Evolutionary conservation across 2,329 filamentous ascomycete genomes (phyloP), one percentile per base, ranked within the genome.

Genomic region (Fusarium nurragi): DNA sequence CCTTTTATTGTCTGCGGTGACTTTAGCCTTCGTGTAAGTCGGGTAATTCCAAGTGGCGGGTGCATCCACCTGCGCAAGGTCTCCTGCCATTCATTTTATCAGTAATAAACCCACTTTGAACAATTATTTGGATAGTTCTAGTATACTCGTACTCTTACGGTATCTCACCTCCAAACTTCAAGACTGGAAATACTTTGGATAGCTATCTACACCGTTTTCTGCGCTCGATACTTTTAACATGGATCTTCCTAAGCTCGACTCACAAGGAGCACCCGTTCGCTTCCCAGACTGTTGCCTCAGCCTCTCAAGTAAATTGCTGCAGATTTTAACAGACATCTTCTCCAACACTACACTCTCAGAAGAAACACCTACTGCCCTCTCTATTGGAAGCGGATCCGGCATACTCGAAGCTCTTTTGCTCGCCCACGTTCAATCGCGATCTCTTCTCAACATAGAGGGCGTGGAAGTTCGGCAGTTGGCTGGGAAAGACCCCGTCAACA

Each of bases 301-400:
- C 26, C 34, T 76, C n/a, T 76, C 74, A 8, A 41, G 38, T 21
- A 67, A 60, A 18, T 51, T 76, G 4, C 59, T 76, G 3, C 22
- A 65, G 19, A 36, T 37, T 7, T 28, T 75, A 25, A 60, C 58
- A 14, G 39, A 16, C 14, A 25, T 54, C 21, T 68, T 36, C 41
- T 39, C 55, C 39, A 11, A 30, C 23, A 19, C 50, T 23, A 18
- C 46, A 12, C 22, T 44, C 14, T 26, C 52, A 25, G 23, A 47
- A 18, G 45, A 48, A 37, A 41, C 22, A 9, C 50, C 53, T 16
- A 71, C 64, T 5, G 53, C 73, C 0, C 67, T 76, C 21, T 76
- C 74, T 10, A 64, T 76, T 8, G 74, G 74, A 25, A 76, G 74
- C 32, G 74, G 74, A 22, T 70, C 71, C 2, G 74, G 74, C 4